phyloP scores from a whole-genome alignment of 305 asterid species.

The Stenogyne calaminthoides region DNA sequence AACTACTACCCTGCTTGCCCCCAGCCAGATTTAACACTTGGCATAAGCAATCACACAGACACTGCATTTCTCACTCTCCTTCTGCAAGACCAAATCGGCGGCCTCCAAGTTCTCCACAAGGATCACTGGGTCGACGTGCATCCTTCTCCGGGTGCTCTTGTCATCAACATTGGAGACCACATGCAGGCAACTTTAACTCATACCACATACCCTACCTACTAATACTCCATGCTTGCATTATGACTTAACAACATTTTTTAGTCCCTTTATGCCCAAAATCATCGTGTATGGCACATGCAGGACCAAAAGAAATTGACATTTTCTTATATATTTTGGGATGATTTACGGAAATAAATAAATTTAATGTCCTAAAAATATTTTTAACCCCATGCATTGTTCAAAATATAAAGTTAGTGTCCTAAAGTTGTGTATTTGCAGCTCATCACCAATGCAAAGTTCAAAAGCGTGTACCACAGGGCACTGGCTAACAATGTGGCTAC shows the following conservation, averaged over 20 bases:
- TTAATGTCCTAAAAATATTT: too few relatives aligned
- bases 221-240: too few relatives aligned
- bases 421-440: background rate
- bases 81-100: conserved; percentile 28
- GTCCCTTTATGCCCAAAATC: too few relatives aligned
- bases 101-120: conserved; percentile 29
- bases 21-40: conserved; percentile 34
- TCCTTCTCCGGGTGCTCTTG: conserved; percentile 25
- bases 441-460: conserved; percentile 39
- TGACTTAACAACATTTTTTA: too few relatives aligned
- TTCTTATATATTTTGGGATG: too few relatives aligned
- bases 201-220: too few relatives aligned
- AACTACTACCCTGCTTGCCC: conserved; percentile 40
- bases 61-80: conserved; percentile 30
- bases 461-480: conserved; percentile 52
- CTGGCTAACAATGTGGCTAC: conserved; percentile 41
- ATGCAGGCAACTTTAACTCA: conserved; percentile 16
- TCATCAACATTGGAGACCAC: conserved; percentile 28
- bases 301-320: too few relatives aligned
- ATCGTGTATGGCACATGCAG: too few relatives aligned
- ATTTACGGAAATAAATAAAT: too few relatives aligned
- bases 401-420: too few relatives aligned
- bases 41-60: conserved; percentile 33
- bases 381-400: too few relatives aligned
- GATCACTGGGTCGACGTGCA: conserved; percentile 35